A percentile compares a stretch with the other conserved stretches of the same genome.
Evolutionary conservation across 148 eudicot species (phyloP).

Genomic region (Tetragonia tetragonoides): DNA sequence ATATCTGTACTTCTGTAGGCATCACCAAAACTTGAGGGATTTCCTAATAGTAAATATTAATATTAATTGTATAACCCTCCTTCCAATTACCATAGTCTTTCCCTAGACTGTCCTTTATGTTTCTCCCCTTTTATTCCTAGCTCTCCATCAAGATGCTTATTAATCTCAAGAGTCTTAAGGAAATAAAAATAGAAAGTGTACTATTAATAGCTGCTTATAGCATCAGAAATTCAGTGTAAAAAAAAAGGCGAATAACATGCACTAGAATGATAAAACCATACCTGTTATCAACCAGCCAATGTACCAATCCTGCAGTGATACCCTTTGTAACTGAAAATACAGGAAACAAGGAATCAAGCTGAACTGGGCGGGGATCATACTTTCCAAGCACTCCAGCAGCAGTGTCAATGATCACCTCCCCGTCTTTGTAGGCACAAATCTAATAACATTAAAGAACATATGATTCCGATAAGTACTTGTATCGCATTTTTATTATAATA

Average conservation of each 20-base stretch:
- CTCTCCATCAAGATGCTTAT: neutral
- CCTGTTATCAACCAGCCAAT: slow-evolving; percentile 93
- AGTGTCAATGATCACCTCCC: slow-evolving; percentile 94
- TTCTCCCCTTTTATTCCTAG: neutral
- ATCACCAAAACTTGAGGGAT: too few species aligned
- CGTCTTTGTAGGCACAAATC: slow-evolving; percentile 98
- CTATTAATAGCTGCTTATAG: neutral
- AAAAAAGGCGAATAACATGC: neutral
- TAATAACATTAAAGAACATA: slow-evolving; percentile 21
- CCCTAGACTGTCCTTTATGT: neutral
- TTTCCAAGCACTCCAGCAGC: slow-evolving; percentile 96
- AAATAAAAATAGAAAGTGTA: too few species aligned
- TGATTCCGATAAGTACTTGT: slow-evolving; percentile 7
- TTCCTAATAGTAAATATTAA: too few species aligned
- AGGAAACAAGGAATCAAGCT: slow-evolving; percentile 88
- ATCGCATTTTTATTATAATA: neutral
- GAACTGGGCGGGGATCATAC: slow-evolving; percentile 99
- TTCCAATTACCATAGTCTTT: too few species aligned
- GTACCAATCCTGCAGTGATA: slow-evolving; percentile 85
- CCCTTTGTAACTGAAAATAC: slow-evolving; percentile 94
- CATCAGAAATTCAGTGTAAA: slow-evolving; percentile 3
- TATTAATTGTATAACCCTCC: too few species aligned
- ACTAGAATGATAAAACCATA: slow-evolving; percentile 25
- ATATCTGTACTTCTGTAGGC: too few species aligned
- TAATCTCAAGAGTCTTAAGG: neutral